Conservation (phyloP, 1,284 basidiomycete species). For the Rhodotorula glutinis region DNA sequence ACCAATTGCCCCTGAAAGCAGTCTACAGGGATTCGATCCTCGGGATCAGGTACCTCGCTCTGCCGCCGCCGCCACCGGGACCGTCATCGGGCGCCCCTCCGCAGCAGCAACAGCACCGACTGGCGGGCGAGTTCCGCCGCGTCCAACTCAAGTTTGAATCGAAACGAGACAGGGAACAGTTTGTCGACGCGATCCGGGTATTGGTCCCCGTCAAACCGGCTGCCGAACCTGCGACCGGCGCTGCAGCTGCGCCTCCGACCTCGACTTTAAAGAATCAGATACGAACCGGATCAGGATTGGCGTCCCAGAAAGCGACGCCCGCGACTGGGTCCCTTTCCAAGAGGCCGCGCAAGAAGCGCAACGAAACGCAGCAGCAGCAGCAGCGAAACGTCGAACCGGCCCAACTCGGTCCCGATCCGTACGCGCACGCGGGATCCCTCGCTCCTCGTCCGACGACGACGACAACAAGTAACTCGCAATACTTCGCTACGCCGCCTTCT, state of each 20-base stretch:
- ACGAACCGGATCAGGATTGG: background rate
- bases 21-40: slow-evolving; percentile 25
- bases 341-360: background rate
- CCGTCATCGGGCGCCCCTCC: no score
- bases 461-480: no score
- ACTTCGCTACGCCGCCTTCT: no score
- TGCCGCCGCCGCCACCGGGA: background rate
- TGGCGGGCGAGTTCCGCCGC: slow-evolving; percentile 15
- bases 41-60: slow-evolving; percentile 20
- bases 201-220: slow-evolving; percentile 25
- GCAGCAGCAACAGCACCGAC: no score
- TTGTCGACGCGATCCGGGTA: slow-evolving; percentile 7
- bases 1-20: slow-evolving; percentile 27
- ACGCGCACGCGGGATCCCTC: no score
- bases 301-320: no score
- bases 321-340: background rate
- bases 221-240: background rate
- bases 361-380: background rate
- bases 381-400: background rate
- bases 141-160: slow-evolving; percentile 19
- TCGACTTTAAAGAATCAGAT: background rate
- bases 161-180: slow-evolving; percentile 10
- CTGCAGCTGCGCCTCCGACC: background rate
- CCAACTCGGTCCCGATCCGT: no score
- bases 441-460: no score